These are phyloP conservation scores for Microstroma glucosiphilum DNA, from an alignment of 1,284 basidiomycete genomes.

Conservation along the genomic window DNA sequence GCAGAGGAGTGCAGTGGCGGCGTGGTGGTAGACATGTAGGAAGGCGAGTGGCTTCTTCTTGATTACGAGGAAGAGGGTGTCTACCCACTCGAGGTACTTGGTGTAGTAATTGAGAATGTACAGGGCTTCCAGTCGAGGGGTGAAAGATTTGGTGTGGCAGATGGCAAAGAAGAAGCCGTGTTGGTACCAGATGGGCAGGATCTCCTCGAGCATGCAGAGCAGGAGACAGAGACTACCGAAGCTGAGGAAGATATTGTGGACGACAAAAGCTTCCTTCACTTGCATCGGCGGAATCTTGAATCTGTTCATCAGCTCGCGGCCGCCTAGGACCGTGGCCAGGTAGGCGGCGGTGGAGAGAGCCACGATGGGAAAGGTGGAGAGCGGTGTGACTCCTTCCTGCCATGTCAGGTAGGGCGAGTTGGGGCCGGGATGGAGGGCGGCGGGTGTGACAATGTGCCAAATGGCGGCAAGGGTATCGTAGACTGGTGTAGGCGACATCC, in stretches of 20 bases:
- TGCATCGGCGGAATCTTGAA: slow-evolving; percentile 4
- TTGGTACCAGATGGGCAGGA: slow-evolving; percentile 19
- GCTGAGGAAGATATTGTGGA: slow-evolving; percentile 17
- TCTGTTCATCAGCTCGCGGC: slow-evolving; percentile 8
- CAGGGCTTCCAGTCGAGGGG: slow-evolving; percentile 14
- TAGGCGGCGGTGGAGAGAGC: slow-evolving; percentile 10
- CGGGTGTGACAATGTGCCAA: neutral
- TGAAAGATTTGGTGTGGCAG: slow-evolving; percentile 12
- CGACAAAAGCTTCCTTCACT: slow-evolving; percentile 9
- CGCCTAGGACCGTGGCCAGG: slow-evolving; percentile 11
- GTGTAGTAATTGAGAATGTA: slow-evolving; percentile 20
- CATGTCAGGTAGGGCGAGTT: slow-evolving; percentile 25
- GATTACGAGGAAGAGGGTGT: slow-evolving; percentile 17
- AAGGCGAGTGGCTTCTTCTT: slow-evolving; percentile 20
- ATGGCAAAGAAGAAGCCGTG: slow-evolving; percentile 18
- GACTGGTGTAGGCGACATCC: slow-evolving; percentile 9
- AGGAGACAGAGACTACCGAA: slow-evolving; percentile 10
- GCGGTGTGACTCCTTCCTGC: slow-evolving; percentile 35
- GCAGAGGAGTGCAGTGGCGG: slow-evolving; percentile 19
- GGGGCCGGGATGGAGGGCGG: neutral
- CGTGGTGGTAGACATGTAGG: slow-evolving; percentile 22
- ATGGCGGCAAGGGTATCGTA: slow-evolving; percentile 10
- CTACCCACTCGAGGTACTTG: slow-evolving; percentile 16
- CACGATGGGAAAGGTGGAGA: slow-evolving; percentile 34
- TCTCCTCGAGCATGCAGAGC: slow-evolving; percentile 18